Conservation (phyloP, 805 yeast species). For the Lipomyces sp. region DNA sequence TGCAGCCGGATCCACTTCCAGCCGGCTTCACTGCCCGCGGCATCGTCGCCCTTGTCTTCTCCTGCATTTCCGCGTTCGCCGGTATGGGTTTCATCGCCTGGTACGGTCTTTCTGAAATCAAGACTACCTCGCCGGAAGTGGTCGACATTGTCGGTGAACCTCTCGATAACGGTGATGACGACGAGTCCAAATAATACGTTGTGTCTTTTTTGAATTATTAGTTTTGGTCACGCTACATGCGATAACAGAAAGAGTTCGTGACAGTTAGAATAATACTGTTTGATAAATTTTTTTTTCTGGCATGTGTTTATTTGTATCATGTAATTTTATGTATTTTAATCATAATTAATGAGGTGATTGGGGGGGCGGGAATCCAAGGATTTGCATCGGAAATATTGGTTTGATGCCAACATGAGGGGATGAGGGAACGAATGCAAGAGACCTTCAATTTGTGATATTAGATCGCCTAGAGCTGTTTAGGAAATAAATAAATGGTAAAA, state of each 20-base stretch:
- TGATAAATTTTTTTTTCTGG: not conserved
- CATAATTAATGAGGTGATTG: too few species aligned
- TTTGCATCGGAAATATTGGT: too few species aligned
- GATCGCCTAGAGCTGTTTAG: too few species aligned
- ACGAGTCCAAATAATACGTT: conserved; percentile 46
- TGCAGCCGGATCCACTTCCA: conserved; percentile 69
- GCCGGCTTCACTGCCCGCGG: conserved; percentile 93
- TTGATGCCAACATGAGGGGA: too few species aligned
- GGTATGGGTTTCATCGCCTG: conserved; percentile 77
- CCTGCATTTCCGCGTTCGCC: conserved; percentile 79
- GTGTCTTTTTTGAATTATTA: not conserved
- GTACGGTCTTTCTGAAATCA: conserved; percentile 86
- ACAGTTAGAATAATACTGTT: too few species aligned
- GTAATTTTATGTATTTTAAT: too few species aligned
- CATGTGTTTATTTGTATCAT: not conserved
- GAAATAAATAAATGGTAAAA: too few species aligned
- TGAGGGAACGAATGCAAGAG: too few species aligned
- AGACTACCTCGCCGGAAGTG: conserved; percentile 67
- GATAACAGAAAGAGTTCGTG: not conserved
- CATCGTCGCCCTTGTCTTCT: conserved; percentile 90
- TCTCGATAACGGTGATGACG: conserved; percentile 63
- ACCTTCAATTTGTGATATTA: too few species aligned
- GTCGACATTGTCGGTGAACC: conserved; percentile 51
- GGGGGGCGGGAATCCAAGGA: too few species aligned
- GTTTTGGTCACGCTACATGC: not conserved